A percentile compares a stretch with the other conserved stretches of the same genome.
These are phyloP conservation scores for Hygrophorus russula DNA, from an alignment of 768 basidiomycete genomes.

Conservation along the genomic window DNA sequence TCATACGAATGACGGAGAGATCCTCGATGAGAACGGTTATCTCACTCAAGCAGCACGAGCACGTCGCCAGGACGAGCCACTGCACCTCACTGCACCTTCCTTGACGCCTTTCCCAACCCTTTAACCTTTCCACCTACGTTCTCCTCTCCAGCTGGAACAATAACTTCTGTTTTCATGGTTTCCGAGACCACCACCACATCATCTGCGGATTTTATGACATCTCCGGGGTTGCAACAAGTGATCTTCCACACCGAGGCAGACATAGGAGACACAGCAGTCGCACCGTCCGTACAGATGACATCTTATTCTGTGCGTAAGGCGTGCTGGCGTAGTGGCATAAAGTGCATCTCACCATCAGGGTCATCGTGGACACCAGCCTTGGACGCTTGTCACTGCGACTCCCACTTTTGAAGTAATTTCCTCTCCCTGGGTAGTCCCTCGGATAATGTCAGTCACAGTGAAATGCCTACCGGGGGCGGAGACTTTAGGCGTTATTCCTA, in stretches of 20 bases:
- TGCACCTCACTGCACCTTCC: constrained; percentile 30
- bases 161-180: constrained; percentile 59
- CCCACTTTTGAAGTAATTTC: constrained; percentile 32
- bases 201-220: constrained; percentile 28
- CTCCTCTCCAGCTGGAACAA: constrained; percentile 31
- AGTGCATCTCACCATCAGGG: too few species aligned
- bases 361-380: background rate
- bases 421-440: constrained; percentile 22
- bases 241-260: constrained; percentile 43
- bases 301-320: background rate
- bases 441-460: background rate
- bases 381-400: constrained; percentile 14
- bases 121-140: constrained; percentile 33
- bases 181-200: constrained; percentile 42
- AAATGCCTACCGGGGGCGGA: constrained; percentile 8
- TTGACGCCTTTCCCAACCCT: constrained; percentile 27
- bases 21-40: background rate
- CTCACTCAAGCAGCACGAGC: constrained; percentile 22
- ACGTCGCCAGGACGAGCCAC: constrained; percentile 39
- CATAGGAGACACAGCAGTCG: constrained; percentile 22
- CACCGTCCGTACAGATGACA: constrained; percentile 1
- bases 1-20: too few species aligned
- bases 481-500: too few species aligned
- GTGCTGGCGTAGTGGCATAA: background rate
- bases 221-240: constrained; percentile 27